Evolutionary conservation across 768 basidiomycete species (phyloP), one percentile per base, ranked within the genome.

Genomic region (Termitomyces sp.): DNA sequence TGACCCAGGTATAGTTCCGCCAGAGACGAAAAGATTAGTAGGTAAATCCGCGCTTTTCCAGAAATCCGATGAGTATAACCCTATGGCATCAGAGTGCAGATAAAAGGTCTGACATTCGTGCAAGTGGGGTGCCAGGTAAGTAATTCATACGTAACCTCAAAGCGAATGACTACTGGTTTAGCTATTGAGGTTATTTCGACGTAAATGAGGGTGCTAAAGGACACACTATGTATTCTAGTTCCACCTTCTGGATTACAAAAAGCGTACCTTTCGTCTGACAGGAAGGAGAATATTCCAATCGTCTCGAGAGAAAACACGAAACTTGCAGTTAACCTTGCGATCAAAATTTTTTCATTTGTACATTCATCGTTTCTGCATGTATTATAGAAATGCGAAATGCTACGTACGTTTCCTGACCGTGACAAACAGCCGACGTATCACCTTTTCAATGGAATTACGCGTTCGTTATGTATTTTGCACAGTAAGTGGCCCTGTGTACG

Each of bases 401-500:
- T n/a, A 66, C 73, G 49, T 55, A 85, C 84, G 70, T 76, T 56
- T 44, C 22, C 75, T 79, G 33, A 85, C 66, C 1, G 75, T 84
- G 26, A 80, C 79, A 14, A 75, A 65, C 8, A 84, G 63, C 62
- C 74, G 77, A 85, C 73, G 60, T 82, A 84, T 80, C 1, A 78
- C 81, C 28, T 79, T 72, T 66, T 85, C 83, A 1, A 80, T 77
- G 60, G 83, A 85, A 38, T 70, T 79, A 6, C 81, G 79, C 1
- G 84, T 83, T 14, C 83, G 72, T 4, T 33, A 69, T 70, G 50
- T 78, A 80, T 6, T 55, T 57, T 13, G 69, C 71, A 54, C 3
- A 83, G 4, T 84, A 73, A 9, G 63, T 65, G 47, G 83, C 73
- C 16, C 65, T 69, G 38, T 75, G 67, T 43, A 74, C 82, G 24